phyloP scores from a whole-genome alignment of 345 rosid species.

The Eucalyptus pauciflora region DNA sequence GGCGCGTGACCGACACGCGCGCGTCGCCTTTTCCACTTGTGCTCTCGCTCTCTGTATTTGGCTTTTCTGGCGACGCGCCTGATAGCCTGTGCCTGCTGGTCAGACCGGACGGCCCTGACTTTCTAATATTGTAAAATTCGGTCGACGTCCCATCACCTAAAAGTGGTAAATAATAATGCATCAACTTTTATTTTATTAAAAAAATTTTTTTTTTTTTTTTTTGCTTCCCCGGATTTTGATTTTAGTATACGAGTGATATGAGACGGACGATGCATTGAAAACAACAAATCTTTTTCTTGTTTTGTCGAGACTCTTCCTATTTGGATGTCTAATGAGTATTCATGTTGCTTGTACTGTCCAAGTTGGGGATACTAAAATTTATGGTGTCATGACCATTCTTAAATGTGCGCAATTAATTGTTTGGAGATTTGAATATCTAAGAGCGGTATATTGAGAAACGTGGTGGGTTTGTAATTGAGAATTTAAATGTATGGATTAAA shows the following conservation, averaged over 20 bases:
- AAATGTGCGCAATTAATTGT: accelerated
- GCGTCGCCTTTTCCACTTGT: not conserved
- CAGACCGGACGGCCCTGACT: not conserved
- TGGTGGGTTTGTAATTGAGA: too few relatives aligned
- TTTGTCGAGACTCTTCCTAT: not conserved
- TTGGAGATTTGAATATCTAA: not conserved
- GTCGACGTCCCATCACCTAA: not conserved
- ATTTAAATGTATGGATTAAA: not conserved
- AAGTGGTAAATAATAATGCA: not conserved
- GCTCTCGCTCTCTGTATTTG: not conserved
- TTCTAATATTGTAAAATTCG: not conserved
- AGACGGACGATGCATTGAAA: not conserved
- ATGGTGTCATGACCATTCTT: accelerated
- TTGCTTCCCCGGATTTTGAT: not conserved
- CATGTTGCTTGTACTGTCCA: not conserved
- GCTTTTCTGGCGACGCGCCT: not conserved
- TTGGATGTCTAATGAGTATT: not conserved
- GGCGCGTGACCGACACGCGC: not conserved
- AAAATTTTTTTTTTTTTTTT: too few relatives aligned
- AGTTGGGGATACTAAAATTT: not conserved
- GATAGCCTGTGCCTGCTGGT: not conserved
- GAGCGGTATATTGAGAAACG: not conserved
- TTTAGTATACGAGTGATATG: not conserved
- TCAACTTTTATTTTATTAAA: not conserved
- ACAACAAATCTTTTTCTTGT: not conserved